Percentiles rank a stretch among this genome's conserved stretches.
phyloP scores from a whole-genome alignment of 2,329 filamentous ascomycete species.

The Scorias spongiosa region DNA sequence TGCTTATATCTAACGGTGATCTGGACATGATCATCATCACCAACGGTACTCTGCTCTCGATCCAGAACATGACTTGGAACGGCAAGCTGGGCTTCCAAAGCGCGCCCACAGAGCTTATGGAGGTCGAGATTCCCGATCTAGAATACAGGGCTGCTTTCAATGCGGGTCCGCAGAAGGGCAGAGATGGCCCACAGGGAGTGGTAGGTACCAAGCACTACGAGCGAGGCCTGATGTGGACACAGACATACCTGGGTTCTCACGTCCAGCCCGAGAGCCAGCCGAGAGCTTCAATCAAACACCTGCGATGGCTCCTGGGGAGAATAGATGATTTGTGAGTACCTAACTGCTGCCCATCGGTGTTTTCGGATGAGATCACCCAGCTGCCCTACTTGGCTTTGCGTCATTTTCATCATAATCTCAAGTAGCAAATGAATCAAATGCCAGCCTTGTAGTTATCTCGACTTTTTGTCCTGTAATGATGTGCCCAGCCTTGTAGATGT shows the following conservation, averaged over 20 bases:
- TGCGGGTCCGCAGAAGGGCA: slow-evolving; percentile 3
- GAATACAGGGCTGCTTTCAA: not conserved
- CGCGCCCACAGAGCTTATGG: slow-evolving; percentile 27
- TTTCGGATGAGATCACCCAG: too few species aligned
- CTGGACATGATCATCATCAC: slow-evolving; percentile 53
- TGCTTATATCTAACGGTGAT: slow-evolving; percentile 57
- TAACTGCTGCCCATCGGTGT: not conserved
- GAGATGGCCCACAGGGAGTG: slow-evolving; percentile 13
- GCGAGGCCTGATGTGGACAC: slow-evolving; percentile 4
- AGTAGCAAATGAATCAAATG: too few species aligned
- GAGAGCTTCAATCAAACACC: slow-evolving; percentile 3
- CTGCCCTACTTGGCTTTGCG: too few species aligned
- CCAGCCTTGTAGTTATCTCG: too few species aligned
- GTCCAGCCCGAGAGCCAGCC: slow-evolving; percentile 8
- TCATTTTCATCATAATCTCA: too few species aligned
- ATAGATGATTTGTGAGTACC: slow-evolving; percentile 3
- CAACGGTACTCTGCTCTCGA: slow-evolving; percentile 50
- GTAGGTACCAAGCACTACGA: slow-evolving; percentile 5
- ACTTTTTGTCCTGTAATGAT: too few species aligned
- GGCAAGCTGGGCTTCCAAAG: slow-evolving; percentile 54
- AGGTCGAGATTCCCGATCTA: slow-evolving; percentile 14
- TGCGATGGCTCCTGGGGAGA: slow-evolving; percentile 6
- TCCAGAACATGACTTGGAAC: slow-evolving; percentile 73
- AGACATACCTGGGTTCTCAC: slow-evolving; percentile 4
- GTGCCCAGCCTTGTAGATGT: too few species aligned